phyloP scores from a whole-genome alignment of 2,329 filamentous ascomycete species.

The Hymenoscyphus salicellus region DNA sequence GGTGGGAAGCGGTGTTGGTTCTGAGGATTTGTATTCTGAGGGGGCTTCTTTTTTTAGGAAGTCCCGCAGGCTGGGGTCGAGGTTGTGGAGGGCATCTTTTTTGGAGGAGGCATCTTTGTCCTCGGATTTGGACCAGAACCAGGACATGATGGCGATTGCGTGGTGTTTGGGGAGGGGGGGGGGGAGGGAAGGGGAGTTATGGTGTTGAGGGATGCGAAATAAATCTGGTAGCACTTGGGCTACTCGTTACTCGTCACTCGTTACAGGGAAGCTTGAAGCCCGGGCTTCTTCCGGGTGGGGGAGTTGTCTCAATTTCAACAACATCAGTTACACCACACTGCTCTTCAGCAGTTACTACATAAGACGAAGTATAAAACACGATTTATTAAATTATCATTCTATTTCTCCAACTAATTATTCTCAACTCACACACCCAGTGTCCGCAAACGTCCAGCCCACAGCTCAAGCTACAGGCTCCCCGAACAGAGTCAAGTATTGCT shows the following conservation, averaged over 20 bases:
- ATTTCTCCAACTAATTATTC: background rate
- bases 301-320: background rate
- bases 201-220: background rate
- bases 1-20: conserved; percentile 10
- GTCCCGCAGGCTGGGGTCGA: conserved; percentile 63
- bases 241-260: no score
- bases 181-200: background rate
- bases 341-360: background rate
- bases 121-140: conserved; percentile 35
- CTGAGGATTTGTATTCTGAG: conserved; percentile 41
- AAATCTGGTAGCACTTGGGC: background rate
- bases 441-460: no score
- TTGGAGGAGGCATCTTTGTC: conserved; percentile 20
- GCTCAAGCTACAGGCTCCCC: conserved; percentile 18
- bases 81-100: conserved; percentile 55
- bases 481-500: conserved; percentile 37
- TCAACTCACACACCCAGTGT: background rate
- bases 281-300: background rate
- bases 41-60: conserved; percentile 66
- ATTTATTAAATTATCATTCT: background rate
- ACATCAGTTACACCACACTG: background rate
- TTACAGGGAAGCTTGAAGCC: background rate
- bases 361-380: background rate
- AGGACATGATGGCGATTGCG: conserved; percentile 31
- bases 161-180: background rate